phyloP scores from a whole-genome alignment of 768 basidiomycete species.

The Amanita thiersii region DNA sequence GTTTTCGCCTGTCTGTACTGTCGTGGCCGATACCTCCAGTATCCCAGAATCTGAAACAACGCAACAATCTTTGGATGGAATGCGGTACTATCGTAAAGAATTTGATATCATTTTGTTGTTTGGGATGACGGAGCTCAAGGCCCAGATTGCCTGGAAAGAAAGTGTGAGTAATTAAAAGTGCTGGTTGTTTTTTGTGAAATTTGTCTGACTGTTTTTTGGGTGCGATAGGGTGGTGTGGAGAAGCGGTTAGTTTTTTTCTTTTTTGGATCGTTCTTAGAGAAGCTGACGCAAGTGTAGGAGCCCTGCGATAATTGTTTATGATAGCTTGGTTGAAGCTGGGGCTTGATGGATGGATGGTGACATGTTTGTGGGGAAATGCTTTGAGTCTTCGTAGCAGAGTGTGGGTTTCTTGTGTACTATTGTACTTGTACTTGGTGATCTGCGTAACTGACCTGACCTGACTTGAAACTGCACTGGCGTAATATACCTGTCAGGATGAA shows the following conservation, averaged over 20 bases:
- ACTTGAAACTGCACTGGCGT: no score
- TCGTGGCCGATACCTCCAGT: constrained; percentile 18
- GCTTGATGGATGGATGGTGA: background rate
- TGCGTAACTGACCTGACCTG: background rate
- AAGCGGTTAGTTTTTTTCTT: constrained; percentile 1
- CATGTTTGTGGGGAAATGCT: background rate
- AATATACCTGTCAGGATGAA: no score
- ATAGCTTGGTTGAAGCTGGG: background rate
- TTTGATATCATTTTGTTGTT: constrained; percentile 32
- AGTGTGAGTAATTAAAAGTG: constrained; percentile 26
- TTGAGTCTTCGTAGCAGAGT: background rate
- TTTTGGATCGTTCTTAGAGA: background rate
- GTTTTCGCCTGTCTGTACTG: constrained; percentile 21
- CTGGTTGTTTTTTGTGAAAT: background rate
- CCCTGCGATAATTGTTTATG: background rate
- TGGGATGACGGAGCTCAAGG: constrained; percentile 38
- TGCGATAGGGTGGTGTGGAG: constrained; percentile 1
- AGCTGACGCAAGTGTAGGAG: background rate
- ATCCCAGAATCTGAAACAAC: background rate
- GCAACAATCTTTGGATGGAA: background rate
- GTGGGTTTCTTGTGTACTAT: background rate
- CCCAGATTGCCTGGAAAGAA: constrained; percentile 35
- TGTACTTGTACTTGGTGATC: background rate
- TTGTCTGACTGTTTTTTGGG: background rate
- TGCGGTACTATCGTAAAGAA: constrained; percentile 16